These are phyloP conservation scores for Mucor velutinosus DNA, from an alignment of 371 early-diverging fungal genomes.

Conservation along the genomic window DNA sequence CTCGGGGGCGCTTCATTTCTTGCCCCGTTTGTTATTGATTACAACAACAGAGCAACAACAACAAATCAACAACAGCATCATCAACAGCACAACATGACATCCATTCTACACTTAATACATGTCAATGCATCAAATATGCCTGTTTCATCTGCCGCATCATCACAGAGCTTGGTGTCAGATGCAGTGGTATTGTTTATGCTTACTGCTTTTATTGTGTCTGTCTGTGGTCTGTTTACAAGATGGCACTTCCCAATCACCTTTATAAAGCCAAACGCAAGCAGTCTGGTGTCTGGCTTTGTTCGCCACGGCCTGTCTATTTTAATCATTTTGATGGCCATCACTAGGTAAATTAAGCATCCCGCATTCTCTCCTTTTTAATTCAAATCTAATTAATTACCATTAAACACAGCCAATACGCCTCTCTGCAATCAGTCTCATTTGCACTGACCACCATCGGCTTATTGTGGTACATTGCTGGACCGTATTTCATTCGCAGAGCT, in stretches of 20 bases:
- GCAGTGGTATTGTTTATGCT: constrained; percentile 42
- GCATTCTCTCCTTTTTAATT: neutral
- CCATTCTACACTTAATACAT: constrained; percentile 16
- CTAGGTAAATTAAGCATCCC: constrained; percentile 20
- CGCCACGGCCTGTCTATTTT: constrained; percentile 27
- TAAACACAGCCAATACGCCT: constrained; percentile 15
- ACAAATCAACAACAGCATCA: constrained; percentile 6
- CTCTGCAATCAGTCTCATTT: constrained; percentile 8
- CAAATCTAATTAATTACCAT: neutral
- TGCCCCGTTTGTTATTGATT: constrained; percentile 31
- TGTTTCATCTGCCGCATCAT: constrained; percentile 36
- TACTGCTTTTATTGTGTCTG: constrained; percentile 34
- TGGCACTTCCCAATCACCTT: constrained; percentile 41
- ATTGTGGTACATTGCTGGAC: constrained; percentile 31
- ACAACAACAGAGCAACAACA: constrained; percentile 33
- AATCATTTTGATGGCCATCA: constrained; percentile 18
- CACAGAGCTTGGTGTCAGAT: constrained; percentile 12
- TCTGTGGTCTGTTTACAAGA: constrained; percentile 32
- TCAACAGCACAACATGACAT: constrained; percentile 13
- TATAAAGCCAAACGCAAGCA: constrained; percentile 23
- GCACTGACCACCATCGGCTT: constrained; percentile 13
- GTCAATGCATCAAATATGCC: constrained; percentile 20
- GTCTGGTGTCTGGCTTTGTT: constrained; percentile 15
- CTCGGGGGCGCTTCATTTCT: constrained; percentile 38
- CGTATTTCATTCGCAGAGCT: constrained; percentile 42